A percentile compares a stretch with the other conserved stretches of the same genome.
Evolutionary conservation across 1,284 basidiomycete species (phyloP).

Genomic region (Cutaneotrichosporon dermatis): DNA sequence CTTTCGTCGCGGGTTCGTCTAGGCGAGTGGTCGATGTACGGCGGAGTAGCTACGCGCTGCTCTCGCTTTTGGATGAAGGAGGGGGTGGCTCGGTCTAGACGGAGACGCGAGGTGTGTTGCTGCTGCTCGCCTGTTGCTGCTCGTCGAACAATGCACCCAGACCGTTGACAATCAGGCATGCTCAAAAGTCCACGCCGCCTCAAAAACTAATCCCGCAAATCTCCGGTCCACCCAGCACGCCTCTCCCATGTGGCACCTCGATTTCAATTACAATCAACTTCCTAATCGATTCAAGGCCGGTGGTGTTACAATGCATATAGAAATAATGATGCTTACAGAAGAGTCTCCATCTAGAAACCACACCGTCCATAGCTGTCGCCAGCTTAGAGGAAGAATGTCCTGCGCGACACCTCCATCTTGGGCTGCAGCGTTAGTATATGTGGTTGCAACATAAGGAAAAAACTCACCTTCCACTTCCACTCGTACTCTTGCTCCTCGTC

Average conservation of each 20-base stretch:
- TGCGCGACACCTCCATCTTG: conserved; percentile 51
- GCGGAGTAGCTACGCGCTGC: conserved; percentile 2
- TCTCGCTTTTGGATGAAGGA: conserved; percentile 3
- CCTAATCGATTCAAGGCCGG: too few species aligned
- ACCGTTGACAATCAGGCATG: not conserved
- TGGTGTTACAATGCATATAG: conserved; percentile 6
- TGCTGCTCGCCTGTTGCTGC: not conserved
- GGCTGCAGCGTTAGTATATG: conserved; percentile 21
- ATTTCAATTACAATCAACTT: not conserved
- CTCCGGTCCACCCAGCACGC: not conserved
- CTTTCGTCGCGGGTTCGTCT: conserved; percentile 6
- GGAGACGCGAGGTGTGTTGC: conserved; percentile 12
- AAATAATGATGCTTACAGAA: conserved; percentile 2
- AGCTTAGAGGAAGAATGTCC: conserved; percentile 49
- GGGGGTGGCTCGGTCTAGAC: conserved; percentile 6
- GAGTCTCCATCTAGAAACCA: not conserved
- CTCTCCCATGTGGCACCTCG: conserved; percentile 5
- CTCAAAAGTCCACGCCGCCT: conserved; percentile 13
- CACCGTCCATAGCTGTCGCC: too few species aligned
- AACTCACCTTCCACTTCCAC: conserved; percentile 49
- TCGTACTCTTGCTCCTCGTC: conserved; percentile 51
- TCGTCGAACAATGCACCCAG: not conserved
- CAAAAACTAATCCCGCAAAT: conserved; percentile 11
- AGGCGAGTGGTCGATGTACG: conserved; percentile 3
- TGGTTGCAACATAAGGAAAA: too few species aligned